Conservation (phyloP, 2,329 filamentous ascomycete species). For the Fusarium annulatum region DNA sequence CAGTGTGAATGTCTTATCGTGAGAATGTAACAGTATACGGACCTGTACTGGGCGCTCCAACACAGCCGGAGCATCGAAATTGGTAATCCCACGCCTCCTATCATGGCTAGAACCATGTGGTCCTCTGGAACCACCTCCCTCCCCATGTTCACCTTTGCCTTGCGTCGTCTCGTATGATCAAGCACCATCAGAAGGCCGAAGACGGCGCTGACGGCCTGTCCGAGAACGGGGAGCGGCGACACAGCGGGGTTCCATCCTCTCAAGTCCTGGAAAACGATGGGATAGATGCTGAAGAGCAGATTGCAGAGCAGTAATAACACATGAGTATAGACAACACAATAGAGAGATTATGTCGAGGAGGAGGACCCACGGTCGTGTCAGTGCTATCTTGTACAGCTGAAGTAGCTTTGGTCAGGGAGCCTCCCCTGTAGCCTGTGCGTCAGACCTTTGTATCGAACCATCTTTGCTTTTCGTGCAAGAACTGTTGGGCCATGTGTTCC, state of each 20-base stretch:
- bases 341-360: background rate
- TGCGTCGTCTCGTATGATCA: background rate
- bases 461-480: background rate
- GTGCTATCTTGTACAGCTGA: background rate
- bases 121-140: background rate
- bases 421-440: background rate
- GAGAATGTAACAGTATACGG: background rate
- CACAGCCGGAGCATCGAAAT: background rate
- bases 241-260: background rate
- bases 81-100: background rate
- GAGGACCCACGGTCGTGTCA: background rate
- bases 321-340: background rate
- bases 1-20: background rate
- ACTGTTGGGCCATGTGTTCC: background rate
- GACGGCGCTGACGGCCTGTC: background rate
- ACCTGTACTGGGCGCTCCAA: background rate
- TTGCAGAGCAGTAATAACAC: background rate
- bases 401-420: background rate
- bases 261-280: background rate
- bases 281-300: background rate
- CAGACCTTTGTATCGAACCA: background rate
- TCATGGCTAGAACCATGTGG: background rate
- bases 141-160: background rate
- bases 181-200: background rate
- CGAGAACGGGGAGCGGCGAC: background rate